These are phyloP conservation scores for Diutina sp. DNA, from an alignment of 1,139 yeast species.

Conservation along the genomic window DNA sequence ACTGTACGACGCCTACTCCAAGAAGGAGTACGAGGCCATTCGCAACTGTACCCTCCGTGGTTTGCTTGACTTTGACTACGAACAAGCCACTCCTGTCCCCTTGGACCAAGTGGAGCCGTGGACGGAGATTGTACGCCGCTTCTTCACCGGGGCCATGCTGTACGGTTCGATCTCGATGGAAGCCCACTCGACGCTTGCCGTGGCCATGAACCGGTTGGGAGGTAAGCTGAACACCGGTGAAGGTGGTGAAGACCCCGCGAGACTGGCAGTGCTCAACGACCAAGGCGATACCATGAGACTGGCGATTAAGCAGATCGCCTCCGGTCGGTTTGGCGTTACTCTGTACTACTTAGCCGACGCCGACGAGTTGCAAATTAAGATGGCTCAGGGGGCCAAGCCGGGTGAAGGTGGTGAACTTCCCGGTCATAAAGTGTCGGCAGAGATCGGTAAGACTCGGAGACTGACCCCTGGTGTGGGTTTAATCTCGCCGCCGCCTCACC, in stretches of 20 bases:
- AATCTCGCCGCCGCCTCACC: constrained; percentile 97
- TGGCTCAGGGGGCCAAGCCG: constrained; percentile 99
- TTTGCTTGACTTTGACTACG: constrained; percentile 77
- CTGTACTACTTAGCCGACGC: constrained; percentile 91
- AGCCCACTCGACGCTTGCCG: constrained; percentile 93
- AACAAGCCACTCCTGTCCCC: constrained; percentile 62
- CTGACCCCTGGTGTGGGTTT: constrained; percentile 96
- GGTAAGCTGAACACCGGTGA: constrained; percentile 98
- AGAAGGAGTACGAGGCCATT: constrained; percentile 85
- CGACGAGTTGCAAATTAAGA: constrained; percentile 93
- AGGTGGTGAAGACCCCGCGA: constrained; percentile 97
- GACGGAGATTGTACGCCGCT: constrained; percentile 97
- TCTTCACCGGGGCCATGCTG: constrained; percentile 98
- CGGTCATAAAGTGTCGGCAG: constrained; percentile 80
- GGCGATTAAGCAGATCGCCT: constrained; percentile 94
- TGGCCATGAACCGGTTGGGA: constrained; percentile 96
- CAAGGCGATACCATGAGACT: constrained; percentile 98
- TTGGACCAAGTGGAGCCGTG: constrained; percentile 98
- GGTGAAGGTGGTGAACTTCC: constrained; percentile 99
- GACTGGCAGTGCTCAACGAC: constrained; percentile 54
- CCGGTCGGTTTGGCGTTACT: constrained; percentile 97
- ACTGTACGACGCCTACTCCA: constrained; percentile 84
- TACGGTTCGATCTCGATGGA: constrained; percentile 98
- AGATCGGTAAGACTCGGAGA: constrained; percentile 91
- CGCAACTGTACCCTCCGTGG: constrained; percentile 92